Evolutionary conservation across 768 basidiomycete genomes (phyloP), one percentile per base, ranked within the genome.

Genomic region (Strobilomyces confusus): DNA sequence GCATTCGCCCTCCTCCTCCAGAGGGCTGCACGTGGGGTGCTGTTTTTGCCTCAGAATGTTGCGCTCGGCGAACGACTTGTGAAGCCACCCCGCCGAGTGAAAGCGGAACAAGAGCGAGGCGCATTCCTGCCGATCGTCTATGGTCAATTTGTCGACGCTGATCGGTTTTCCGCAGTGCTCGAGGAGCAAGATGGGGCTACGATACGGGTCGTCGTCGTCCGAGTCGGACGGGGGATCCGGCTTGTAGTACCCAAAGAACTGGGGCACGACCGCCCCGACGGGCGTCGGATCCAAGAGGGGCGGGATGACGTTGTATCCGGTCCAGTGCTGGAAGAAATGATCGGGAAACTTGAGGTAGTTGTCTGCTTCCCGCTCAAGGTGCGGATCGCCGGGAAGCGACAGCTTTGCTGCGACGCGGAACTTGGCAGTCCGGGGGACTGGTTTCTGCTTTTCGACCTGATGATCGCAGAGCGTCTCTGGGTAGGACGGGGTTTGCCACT

Each of bases 161-260:
- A 80, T 62, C 5, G 70, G 69, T 19, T 41, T 22, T 5, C 79
- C 78, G 49, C 78, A 80, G 40, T 75, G 67, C 55, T 61, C 60
- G 37, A 60, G 6, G 19, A 60, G 59, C 3, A 60, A 3, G 42
- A 60, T 56, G 7, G 58, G 38, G 29, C 59, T 60, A 4, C 9
- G 14, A 19, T 42, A 60, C 22, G 0, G 4, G 14, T 23, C 1
- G 12, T 36, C 14, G 26, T n/a, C 26, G 17, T 29, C 26, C 15
- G 33, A 44, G 15, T 17, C 74, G 55, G 40, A 75, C 70, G 5
- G 75, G 69, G 38, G 63, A 38, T 55, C 54, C 22, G 62, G 23
- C 1, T 25, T 54, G 60, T 84, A 86, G 65, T 79, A 82, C 2
- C 85, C 83, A 60, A 80, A 86, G 66, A 77, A 86, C 62, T 83